These are phyloP conservation scores for Insectozyma bohioensis DNA, from an alignment of 1,139 yeast species.

Conservation along the genomic window DNA sequence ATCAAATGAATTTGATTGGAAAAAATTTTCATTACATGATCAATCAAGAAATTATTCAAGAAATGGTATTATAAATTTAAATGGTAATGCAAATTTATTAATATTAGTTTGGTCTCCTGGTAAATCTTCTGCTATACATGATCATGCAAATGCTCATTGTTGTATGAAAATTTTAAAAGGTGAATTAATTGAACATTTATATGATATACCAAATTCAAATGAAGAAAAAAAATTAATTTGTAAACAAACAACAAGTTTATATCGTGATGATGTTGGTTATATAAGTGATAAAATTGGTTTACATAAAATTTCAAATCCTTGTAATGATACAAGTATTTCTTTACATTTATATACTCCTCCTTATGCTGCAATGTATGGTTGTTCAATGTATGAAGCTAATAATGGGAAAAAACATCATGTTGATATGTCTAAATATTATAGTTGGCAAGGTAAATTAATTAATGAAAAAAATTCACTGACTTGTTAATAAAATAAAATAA, in stretches of 20 bases:
- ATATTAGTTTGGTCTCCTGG: slow-evolving; percentile 74
- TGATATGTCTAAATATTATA: slow-evolving; percentile 60
- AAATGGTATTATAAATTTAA: slow-evolving; percentile 67
- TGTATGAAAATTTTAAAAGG: slow-evolving; percentile 68
- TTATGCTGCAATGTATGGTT: slow-evolving; percentile 68
- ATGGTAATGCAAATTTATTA: slow-evolving; percentile 66
- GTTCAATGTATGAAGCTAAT: slow-evolving; percentile 56
- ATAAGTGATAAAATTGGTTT: slow-evolving; percentile 67
- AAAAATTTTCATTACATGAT: slow-evolving; percentile 57
- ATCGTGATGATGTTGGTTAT: slow-evolving; percentile 57
- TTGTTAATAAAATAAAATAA: slow-evolving; percentile 23
- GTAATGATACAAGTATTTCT: slow-evolving; percentile 53
- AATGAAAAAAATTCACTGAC: slow-evolving; percentile 28
- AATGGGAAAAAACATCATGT: slow-evolving; percentile 58
- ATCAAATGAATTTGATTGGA: slow-evolving; percentile 58
- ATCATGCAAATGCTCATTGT: slow-evolving; percentile 76
- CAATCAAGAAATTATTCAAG: slow-evolving; percentile 50
- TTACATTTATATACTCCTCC: slow-evolving; percentile 80
- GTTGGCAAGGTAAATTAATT: slow-evolving; percentile 56
- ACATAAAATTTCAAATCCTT: slow-evolving; percentile 61
- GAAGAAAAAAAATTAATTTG: slow-evolving; percentile 28
- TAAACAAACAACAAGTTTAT: slow-evolving; percentile 34
- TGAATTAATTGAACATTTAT: slow-evolving; percentile 55
- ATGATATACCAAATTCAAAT: slow-evolving; percentile 44
- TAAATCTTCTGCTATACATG: slow-evolving; percentile 67